Percentiles rank a stretch among this genome's conserved stretches.
phyloP scores from a whole-genome alignment of 495 filamentous ascomycete genomes.

The Hypomontagnella submonticulosa region DNA sequence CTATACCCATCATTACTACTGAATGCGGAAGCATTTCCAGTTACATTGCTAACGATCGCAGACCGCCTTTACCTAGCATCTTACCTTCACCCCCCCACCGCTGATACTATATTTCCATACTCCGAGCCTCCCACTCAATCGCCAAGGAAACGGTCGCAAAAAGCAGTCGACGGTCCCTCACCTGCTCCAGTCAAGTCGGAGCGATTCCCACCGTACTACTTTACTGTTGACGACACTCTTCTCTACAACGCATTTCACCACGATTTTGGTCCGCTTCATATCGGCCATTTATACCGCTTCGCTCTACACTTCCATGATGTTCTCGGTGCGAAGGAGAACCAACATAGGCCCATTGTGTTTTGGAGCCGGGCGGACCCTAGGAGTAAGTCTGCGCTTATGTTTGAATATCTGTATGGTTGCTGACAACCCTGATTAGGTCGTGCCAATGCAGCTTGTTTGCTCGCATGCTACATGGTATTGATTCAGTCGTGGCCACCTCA shows the following conservation, averaged over 20 bases:
- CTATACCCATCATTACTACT: constrained; percentile 35
- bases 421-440: constrained; percentile 64
- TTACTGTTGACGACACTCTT: constrained; percentile 91
- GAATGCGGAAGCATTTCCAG: constrained; percentile 30
- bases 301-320: constrained; percentile 95
- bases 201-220: constrained; percentile 80
- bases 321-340: constrained; percentile 81
- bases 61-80: constrained; percentile 95
- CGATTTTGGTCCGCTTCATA: constrained; percentile 97
- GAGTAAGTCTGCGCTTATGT: constrained; percentile 64
- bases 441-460: constrained; percentile 94
- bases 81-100: constrained; percentile 83
- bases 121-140: constrained; percentile 62
- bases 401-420: neutral
- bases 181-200: constrained; percentile 54
- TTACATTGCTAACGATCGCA: constrained; percentile 59
- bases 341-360: constrained; percentile 87
- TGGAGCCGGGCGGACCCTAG: constrained; percentile 92
- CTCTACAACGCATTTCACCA: constrained; percentile 99
- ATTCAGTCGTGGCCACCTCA: constrained; percentile 99
- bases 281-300: constrained; percentile 96
- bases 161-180: constrained; percentile 67
- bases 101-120: constrained; percentile 88
- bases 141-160: constrained; percentile 80
- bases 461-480: constrained; percentile 98